A percentile compares a stretch with the other conserved stretches of the same genome.
Evolutionary conservation across 192 early-diverging fungal genomes (phyloP).

Genomic region (Gaertneriomyces semiglobifer): DNA sequence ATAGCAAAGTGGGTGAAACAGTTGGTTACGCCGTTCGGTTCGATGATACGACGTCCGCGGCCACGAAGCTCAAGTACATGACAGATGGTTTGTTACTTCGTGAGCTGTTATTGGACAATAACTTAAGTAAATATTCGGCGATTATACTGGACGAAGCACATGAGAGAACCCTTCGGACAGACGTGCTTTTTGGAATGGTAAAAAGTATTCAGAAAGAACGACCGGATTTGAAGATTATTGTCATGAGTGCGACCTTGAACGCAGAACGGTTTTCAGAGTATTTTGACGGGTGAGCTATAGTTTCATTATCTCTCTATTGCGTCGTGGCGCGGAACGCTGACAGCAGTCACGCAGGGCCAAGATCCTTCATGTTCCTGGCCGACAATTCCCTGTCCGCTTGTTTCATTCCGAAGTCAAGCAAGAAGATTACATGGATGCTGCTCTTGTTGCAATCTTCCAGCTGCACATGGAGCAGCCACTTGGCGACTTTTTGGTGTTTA

Average conservation of each 20-base stretch:
- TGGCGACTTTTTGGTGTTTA: constrained; percentile 92
- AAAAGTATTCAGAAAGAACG: constrained; percentile 79
- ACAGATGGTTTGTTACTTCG: constrained; percentile 96
- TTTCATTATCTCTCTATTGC: not conserved
- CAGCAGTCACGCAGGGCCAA: constrained; percentile 49
- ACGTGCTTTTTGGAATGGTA: constrained; percentile 94
- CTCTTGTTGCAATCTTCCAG: constrained; percentile 80
- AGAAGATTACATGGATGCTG: constrained; percentile 88
- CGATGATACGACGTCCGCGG: constrained; percentile 77
- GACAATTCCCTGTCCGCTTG: constrained; percentile 84
- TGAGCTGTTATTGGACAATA: constrained; percentile 79
- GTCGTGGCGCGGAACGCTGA: not conserved
- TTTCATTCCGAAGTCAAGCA: constrained; percentile 76
- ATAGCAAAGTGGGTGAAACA: constrained; percentile 43
- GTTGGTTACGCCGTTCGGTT: constrained; percentile 97
- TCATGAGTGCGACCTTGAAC: constrained; percentile 97
- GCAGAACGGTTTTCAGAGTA: constrained; percentile 88
- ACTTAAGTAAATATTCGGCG: constrained; percentile 74
- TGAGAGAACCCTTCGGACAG: constrained; percentile 94
- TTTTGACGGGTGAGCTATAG: constrained; percentile 78
- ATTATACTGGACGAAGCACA: constrained; percentile 97
- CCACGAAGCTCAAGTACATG: constrained; percentile 86
- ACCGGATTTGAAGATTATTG: constrained; percentile 77
- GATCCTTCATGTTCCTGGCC: constrained; percentile 84
- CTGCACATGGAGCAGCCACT: constrained; percentile 80